Evolutionary conservation across 2,329 filamentous ascomycete genomes (phyloP), one percentile per base, ranked within the genome.

Genomic region (Fusarium sp.): DNA sequence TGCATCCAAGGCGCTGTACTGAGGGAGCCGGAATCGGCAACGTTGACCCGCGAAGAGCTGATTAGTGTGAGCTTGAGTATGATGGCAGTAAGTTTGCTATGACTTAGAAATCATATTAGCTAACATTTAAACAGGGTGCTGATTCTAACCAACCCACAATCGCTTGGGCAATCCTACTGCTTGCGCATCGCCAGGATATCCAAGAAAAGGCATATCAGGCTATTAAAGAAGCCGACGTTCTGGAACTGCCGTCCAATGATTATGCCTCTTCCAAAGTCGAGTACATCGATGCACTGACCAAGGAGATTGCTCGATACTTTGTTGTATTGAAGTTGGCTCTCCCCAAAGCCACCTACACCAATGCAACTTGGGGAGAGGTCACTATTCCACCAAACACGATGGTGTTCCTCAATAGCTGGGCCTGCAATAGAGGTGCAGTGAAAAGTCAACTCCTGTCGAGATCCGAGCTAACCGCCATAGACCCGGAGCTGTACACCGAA

Each of bases 1-100:
- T 92, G 90, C 73, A 92, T 92, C 67, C 89, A 87, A 6, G 90
- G 89, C 0, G 91, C 91, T 71, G 89, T 92, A 41, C 80, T 92
- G 40, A 90, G 91, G 66, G 90, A 91, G 54, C 89, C 89, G 0
- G 90, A 91, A 58, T 88, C 88, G 2, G 91, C 90, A 72, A 69
- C 72, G 4, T 76, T 92, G 27, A 90, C 88, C 65, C 87, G 89
- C 86, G 89, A 86, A 16, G 90, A 92, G 77, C 83, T 91, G 57
- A 90, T 90, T 77, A 90, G 88, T 3, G 89, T 92, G 70, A 89
- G 89, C 71, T 79, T 92, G 47, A 91, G 89, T 53, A 92, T 92
- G 90, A 62, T 62, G 59, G 59, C 59, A 13, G 59, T 62, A 41
- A 6, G 59, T 57, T n/a, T 5, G 8, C 13, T 15, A 7, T 11